These are phyloP conservation scores for Globisporangium heterothallicum DNA, from an alignment of 352 stramenopile genomes.

Conservation along the genomic window DNA sequence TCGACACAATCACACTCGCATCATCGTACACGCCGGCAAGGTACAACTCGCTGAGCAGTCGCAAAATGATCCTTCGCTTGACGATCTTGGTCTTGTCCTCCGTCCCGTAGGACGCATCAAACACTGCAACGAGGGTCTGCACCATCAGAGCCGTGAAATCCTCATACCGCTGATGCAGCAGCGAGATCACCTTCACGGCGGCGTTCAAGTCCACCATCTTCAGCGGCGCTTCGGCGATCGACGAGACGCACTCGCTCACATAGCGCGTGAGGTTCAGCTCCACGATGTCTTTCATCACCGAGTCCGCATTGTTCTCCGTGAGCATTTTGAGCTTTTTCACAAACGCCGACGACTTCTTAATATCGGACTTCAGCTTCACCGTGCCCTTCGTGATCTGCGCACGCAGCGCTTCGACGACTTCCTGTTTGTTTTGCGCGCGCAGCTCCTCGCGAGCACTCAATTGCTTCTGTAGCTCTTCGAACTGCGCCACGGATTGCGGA, in stretches of 20 bases:
- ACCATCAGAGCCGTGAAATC: conserved; percentile 77
- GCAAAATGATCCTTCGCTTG: conserved; percentile 66
- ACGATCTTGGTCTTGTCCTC: conserved; percentile 78
- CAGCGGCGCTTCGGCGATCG: conserved; percentile 82
- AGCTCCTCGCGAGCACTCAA: conserved; percentile 30
- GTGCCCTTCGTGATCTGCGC: conserved; percentile 77
- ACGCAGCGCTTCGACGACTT: conserved; percentile 49
- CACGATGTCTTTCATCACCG: conserved; percentile 78
- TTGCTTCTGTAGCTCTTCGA: conserved; percentile 43
- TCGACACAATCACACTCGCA: conserved; percentile 65
- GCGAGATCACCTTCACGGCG: conserved; percentile 81
- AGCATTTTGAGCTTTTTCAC: conserved; percentile 94
- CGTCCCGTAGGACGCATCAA: conserved; percentile 47
- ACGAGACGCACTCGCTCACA: conserved; percentile 91
- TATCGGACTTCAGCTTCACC: conserved; percentile 95
- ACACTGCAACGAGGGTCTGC: conserved; percentile 42
- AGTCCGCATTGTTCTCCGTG: conserved; percentile 57
- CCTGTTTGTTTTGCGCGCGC: conserved; percentile 47
- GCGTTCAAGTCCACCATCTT: conserved; percentile 84
- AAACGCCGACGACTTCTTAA: conserved; percentile 98
- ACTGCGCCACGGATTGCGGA: conserved; percentile 20
- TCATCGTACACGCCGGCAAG: conserved; percentile 76
- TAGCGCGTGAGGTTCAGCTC: conserved; percentile 95
- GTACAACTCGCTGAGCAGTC: conserved; percentile 81
- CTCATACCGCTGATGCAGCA: conserved; percentile 90